A percentile compares a stretch with the other conserved stretches of the same genome.
phyloP scores from a whole-genome alignment of 2,329 filamentous ascomycete genomes.

The Fusarium proliferatum region DNA sequence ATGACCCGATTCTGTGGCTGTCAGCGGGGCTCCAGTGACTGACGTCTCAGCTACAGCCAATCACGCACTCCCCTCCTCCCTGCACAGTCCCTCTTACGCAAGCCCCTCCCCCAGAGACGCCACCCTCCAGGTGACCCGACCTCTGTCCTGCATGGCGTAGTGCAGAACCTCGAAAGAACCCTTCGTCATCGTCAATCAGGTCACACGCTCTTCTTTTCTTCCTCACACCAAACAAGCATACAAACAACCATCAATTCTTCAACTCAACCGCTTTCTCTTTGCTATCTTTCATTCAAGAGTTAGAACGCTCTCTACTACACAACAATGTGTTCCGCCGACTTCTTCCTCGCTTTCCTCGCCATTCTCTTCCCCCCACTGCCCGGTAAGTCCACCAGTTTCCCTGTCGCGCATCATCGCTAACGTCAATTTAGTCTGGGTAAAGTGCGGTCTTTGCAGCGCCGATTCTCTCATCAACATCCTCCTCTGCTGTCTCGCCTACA shows the following conservation, averaged over 20 bases:
- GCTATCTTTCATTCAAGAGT: background rate
- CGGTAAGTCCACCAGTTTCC: slow-evolving; percentile 58
- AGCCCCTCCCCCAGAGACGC: slow-evolving; percentile 37
- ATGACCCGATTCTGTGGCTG: slow-evolving; percentile 34
- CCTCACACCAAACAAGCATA: slow-evolving; percentile 12
- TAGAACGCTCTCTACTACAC: background rate
- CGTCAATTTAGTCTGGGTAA: slow-evolving; percentile 83
- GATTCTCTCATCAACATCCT: slow-evolving; percentile 96
- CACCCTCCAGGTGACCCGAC: slow-evolving; percentile 33
- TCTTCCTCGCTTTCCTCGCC: slow-evolving; percentile 73
- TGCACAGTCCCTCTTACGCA: slow-evolving; percentile 32
- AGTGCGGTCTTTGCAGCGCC: slow-evolving; percentile 89
- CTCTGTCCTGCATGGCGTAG: slow-evolving; percentile 13
- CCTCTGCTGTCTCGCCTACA: slow-evolving; percentile 80
- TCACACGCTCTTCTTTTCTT: slow-evolving; percentile 25
- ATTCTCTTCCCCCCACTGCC: slow-evolving; percentile 73
- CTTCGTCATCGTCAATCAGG: slow-evolving; percentile 38
- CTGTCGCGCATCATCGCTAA: slow-evolving; percentile 20
- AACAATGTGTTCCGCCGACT: slow-evolving; percentile 68
- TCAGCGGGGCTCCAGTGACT: slow-evolving; percentile 19
- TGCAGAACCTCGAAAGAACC: slow-evolving; percentile 3
- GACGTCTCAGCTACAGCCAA: slow-evolving; percentile 16
- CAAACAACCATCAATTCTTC: slow-evolving; percentile 14
- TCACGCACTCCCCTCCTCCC: background rate
- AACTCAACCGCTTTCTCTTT: background rate